phyloP scores from a whole-genome alignment of 192 early-diverging fungal species.

The Dissophora ornata region DNA sequence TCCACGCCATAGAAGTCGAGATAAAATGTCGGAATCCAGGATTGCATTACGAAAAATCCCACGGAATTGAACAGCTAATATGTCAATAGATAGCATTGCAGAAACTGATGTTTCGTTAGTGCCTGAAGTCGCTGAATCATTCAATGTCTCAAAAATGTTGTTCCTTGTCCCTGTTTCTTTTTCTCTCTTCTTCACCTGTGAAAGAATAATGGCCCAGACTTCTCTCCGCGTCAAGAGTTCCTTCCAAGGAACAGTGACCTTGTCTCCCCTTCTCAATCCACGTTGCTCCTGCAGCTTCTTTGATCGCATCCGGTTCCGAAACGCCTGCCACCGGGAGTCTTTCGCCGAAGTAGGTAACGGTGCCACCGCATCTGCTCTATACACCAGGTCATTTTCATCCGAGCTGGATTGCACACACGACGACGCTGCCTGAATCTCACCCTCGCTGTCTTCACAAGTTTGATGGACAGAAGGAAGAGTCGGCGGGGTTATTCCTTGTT shows the following conservation, averaged over 20 bases:
- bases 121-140: no score
- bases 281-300: not conserved
- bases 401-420: not conserved
- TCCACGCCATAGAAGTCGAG: conserved; percentile 53
- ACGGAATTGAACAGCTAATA: conserved; percentile 34
- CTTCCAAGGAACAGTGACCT: conserved; percentile 28
- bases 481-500: no score
- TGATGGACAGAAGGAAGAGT: no score
- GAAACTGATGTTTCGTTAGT: no score
- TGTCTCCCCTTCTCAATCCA: not conserved
- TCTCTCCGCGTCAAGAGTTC: conserved; percentile 21
- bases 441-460: conserved; percentile 11
- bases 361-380: not conserved
- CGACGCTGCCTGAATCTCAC: not conserved
- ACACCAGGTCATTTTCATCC: conserved; percentile 9
- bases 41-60: conserved; percentile 54
- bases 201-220: conserved; percentile 49
- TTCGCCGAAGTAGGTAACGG: not conserved
- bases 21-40: conserved; percentile 55
- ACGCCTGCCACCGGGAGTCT: conserved; percentile 11
- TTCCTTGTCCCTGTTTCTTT: not conserved
- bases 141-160: no score
- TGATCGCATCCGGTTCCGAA: conserved; percentile 23
- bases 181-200: conserved; percentile 16
- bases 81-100: not conserved